Base-by-base conservation (phyloP, 192 early-diverging fungal species). In the Gonapodya prolifera region DNA sequence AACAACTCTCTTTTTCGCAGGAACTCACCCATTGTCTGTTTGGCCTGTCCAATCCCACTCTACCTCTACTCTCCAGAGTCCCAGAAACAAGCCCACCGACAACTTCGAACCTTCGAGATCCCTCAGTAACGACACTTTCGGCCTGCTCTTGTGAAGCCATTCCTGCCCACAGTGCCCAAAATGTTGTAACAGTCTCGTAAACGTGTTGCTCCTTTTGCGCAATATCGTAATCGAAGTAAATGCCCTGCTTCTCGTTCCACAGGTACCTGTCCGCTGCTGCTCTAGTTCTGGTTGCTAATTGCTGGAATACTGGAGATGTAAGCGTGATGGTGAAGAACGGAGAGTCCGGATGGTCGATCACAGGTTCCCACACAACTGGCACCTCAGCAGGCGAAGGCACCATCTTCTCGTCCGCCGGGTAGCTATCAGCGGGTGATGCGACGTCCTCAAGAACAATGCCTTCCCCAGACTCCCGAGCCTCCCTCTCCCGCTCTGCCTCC, bases 141-240 rank as follows among this genome's bases (percentile, higher is more conserved):
- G 95, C 97, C 82, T 96, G 92, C 32, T 86, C 85, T 1, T 85
- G 80, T 70, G 90, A 86, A 0, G 92, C 94, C 71, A 91, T 90
- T 35, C 90, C 90, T 1, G 94, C 93, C 96, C 97, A 99, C 82
- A 99, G 89, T 17, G 96, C 88, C 89, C 93, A 99, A 17, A 94
- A 84, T 0, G 93, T 86, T 0, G 97, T 98, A 13, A 92, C 94
- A 29, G 93, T 91, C 83, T 99, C 93, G 84, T 96, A 99, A 0
- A 84, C 87, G 23, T 85, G 86, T 82, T 87, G 90, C 80, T 88
- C 81, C 70, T 86, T 76, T 45, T 87, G 82, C 34, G 80, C 79
- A 30, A 93, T 93, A 81, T 99, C 92, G 82, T 92, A 98, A 82
- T 99, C 97, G 85, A 92, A 96, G 84, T 88, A 99, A 30, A 97